Conservation (phyloP, 2,329 filamentous ascomycete genomes). For the Trichophyton simii region DNA sequence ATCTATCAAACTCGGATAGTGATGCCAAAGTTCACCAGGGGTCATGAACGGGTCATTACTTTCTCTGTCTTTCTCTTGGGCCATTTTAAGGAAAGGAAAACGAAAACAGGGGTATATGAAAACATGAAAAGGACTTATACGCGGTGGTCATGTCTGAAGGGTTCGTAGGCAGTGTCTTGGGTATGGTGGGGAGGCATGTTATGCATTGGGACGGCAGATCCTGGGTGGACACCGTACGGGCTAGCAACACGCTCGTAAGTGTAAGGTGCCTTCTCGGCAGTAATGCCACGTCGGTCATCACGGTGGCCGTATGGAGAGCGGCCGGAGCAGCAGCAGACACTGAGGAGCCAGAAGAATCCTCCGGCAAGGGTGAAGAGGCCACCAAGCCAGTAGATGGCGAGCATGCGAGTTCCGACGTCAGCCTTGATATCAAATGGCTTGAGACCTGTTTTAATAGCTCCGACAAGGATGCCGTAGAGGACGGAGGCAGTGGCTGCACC, state of each 20-base stretch:
- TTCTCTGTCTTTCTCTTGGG: neutral
- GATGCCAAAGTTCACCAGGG: neutral
- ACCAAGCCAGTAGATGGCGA: conserved; percentile 64
- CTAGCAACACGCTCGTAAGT: conserved; percentile 45
- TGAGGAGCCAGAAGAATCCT: conserved; percentile 81
- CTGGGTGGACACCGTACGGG: conserved; percentile 10
- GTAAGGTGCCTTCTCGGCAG: conserved; percentile 49
- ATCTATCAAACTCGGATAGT: neutral
- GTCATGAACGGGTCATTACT: conserved; percentile 1
- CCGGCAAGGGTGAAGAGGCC: conserved; percentile 63
- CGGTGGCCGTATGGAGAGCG: conserved; percentile 38
- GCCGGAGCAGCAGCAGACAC: conserved; percentile 81
- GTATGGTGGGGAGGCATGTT: conserved; percentile 7
- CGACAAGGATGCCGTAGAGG: conserved; percentile 57
- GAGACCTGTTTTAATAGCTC: conserved; percentile 53
- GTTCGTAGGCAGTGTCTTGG: conserved; percentile 13
- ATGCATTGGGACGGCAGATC: conserved; percentile 8
- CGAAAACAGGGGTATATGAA: neutral
- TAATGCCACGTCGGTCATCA: conserved; percentile 30
- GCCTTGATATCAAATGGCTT: conserved; percentile 60
- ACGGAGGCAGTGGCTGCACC: conserved; percentile 63
- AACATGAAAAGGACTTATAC: conserved; percentile 1
- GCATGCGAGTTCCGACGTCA: conserved; percentile 55
- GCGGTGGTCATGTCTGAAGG: conserved; percentile 12
- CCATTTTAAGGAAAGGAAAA: neutral